Evolutionary conservation across 495 filamentous ascomycete genomes (phyloP).

Genomic region (Diplogelasinospora grovesii): DNA sequence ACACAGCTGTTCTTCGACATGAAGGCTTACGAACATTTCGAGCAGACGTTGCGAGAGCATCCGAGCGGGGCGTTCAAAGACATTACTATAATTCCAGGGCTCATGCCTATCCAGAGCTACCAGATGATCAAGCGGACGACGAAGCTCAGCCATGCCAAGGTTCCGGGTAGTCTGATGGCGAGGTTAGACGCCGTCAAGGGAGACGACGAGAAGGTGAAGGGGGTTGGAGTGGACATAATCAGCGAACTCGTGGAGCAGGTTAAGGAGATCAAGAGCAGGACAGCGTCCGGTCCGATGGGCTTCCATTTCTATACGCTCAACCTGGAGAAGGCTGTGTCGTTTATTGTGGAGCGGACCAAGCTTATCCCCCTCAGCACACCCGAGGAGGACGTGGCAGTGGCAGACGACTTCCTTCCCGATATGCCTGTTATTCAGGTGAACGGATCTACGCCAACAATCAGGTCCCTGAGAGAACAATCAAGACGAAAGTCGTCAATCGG

Average conservation of each 20-base stretch:
- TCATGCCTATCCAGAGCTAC: constrained; percentile 97
- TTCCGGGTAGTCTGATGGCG: constrained; percentile 62
- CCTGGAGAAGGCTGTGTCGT: constrained; percentile 90
- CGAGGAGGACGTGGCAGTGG: constrained; percentile 36
- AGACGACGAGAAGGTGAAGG: constrained; percentile 89
- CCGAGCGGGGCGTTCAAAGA: constrained; percentile 79
- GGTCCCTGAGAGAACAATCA: constrained; percentile 13
- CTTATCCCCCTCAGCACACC: constrained; percentile 61
- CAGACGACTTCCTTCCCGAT: constrained; percentile 37
- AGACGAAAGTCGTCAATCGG: constrained; percentile 44
- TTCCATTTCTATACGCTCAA: constrained; percentile 99
- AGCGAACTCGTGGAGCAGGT: constrained; percentile 65
- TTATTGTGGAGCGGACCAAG: constrained; percentile 79
- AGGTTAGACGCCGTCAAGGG: constrained; percentile 73
- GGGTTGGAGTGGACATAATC: constrained; percentile 62
- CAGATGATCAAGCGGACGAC: constrained; percentile 90
- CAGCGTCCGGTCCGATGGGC: constrained; percentile 52
- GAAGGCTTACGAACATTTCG: constrained; percentile 71
- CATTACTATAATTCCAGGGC: constrained; percentile 85
- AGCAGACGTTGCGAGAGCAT: constrained; percentile 70
- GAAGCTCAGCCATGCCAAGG: constrained; percentile 84
- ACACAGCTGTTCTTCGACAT: constrained; percentile 97
- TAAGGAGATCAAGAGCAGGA: constrained; percentile 49
- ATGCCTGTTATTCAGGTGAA: constrained; percentile 30
- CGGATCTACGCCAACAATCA: constrained; percentile 19